These are phyloP conservation scores for Pyracantha coccinea DNA, from an alignment of 331 rosid genomes.

Conservation along the genomic window DNA sequence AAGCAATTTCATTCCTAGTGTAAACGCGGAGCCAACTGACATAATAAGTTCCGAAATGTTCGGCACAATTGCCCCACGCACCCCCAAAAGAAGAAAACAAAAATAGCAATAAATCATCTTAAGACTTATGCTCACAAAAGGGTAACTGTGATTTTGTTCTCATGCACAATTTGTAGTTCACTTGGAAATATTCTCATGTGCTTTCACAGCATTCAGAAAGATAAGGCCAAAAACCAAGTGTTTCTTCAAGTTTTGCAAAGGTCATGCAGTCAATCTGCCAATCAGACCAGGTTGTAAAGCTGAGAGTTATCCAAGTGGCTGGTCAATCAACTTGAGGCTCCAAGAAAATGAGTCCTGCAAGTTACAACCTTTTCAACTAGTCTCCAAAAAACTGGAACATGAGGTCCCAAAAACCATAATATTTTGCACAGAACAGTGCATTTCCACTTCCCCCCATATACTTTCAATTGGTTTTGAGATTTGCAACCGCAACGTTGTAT, in stretches of 20 bases:
- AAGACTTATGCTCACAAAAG: neutral
- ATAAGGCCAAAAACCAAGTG: neutral
- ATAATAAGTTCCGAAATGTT: neutral
- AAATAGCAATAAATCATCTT: neutral
- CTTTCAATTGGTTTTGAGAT: neutral
- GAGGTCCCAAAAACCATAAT: neutral
- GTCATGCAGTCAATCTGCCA: neutral
- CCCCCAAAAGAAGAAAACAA: neutral
- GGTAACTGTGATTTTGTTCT: neutral
- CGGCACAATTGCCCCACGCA: neutral
- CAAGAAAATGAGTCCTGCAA: neutral
- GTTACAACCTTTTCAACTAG: neutral
- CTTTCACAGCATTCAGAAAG: neutral
- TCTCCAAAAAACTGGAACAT: neutral
- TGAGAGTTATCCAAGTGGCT: neutral
- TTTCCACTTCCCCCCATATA: neutral
- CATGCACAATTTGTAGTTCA: neutral
- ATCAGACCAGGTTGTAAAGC: neutral
- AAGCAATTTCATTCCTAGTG: neutral
- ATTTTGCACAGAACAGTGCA: neutral
- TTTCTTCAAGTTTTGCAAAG: neutral
- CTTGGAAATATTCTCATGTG: neutral
- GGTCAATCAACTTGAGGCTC: neutral
- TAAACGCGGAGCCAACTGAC: neutral
- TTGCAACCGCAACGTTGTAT: neutral